Evolutionary conservation across 305 asterid species (phyloP), one percentile per base, ranked within the genome.

Genomic region (Fraxinus angustifolia): DNA sequence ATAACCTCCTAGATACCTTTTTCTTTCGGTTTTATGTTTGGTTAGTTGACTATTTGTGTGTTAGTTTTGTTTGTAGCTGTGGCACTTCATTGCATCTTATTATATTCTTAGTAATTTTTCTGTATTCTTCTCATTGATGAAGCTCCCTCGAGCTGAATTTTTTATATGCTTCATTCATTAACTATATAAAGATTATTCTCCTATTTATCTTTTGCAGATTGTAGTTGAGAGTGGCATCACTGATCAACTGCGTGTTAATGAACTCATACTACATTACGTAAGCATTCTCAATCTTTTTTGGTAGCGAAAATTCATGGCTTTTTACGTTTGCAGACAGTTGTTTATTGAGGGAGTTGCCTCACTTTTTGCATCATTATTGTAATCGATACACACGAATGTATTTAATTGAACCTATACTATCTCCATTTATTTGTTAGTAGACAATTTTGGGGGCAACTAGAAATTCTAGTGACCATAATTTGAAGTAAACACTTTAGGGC

Each of bases 151-250:
- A 33, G 75, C 45, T 71, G 45, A 71, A 33, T 71, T 71, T 12
- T 31, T 14, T 16, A 81, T 28, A 50, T 53, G 42, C 56, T 70
- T 80, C 77, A 53, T 80, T 82, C 68, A 45, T 71, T 81, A 50
- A 50, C 67, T 50, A 36, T 82, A 1, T 21, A 60, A 14, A 31
- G 58, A 80, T 75, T 53, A 83, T 77, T 8, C 67, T 19, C 48
- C 28, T 75, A 8, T 70, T 79, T 65, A 82, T 53, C 45, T 79
- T 83, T 79, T 88, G 87, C 94, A 96, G 98, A 90, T 90, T 81
- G 89, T 94, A 86, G 87, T 82, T 50, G 99, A 93, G 85, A 89
- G 97, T 90, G 94, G 98, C 84, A 91, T 92, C 86, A 87, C 98
- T 8, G 97, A 94, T 90, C 99, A 94, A 83, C 70, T 90, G 88